Percentiles rank a stretch among this genome's conserved stretches.
Evolutionary conservation across 2,329 filamentous ascomycete genomes (phyloP).

Genomic region (Verticillium klebahnii): DNA sequence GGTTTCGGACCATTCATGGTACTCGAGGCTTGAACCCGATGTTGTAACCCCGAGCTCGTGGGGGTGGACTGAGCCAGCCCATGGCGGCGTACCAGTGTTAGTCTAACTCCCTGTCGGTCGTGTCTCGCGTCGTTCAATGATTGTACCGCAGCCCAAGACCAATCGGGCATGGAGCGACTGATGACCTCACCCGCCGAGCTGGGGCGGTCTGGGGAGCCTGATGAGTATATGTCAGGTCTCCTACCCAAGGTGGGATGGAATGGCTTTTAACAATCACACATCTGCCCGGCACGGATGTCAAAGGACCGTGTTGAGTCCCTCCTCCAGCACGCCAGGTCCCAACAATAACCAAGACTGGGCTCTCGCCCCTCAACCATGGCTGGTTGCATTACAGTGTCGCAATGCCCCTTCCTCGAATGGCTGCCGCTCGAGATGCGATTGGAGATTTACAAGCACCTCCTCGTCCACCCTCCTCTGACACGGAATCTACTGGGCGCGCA

Average conservation of each 20-base stretch:
- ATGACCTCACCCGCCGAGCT: background rate
- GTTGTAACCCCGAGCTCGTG: too few relatives aligned
- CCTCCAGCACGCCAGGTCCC: background rate
- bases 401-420: slow-evolving; percentile 24
- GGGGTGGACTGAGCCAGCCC: too few relatives aligned
- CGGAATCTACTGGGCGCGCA: background rate
- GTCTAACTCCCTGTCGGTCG: too few relatives aligned
- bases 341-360: background rate
- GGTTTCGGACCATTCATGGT: too few relatives aligned
- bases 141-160: background rate
- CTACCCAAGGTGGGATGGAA: background rate
- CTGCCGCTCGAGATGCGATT: slow-evolving; percentile 42
- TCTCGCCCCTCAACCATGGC: background rate
- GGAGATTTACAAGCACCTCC: slow-evolving; percentile 39
- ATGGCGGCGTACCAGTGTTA: too few relatives aligned
- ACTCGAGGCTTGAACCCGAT: too few relatives aligned
- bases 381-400: background rate
- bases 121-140: too few relatives aligned
- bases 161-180: background rate
- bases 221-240: background rate
- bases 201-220: background rate
- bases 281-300: background rate
- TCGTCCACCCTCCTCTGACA: slow-evolving; percentile 23
- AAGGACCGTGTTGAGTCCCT: background rate
- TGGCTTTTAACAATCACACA: background rate